Percentiles rank a stretch among this genome's conserved stretches.
phyloP scores from a whole-genome alignment of 495 filamentous ascomycete genomes.

The Penicillium atrosanguineum region DNA sequence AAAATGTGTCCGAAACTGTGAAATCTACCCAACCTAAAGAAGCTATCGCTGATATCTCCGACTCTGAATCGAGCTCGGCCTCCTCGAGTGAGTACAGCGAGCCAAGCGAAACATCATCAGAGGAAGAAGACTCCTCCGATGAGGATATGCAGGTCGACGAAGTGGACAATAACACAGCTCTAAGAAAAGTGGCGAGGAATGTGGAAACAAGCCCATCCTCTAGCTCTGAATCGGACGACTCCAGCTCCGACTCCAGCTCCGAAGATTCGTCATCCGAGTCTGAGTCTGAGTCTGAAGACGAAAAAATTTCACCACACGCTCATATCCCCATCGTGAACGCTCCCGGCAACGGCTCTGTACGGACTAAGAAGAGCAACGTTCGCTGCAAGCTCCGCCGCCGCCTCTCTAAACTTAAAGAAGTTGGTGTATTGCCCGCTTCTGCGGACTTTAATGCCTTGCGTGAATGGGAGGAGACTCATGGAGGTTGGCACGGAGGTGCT shows the following conservation, averaged over 20 bases:
- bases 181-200: too few relatives aligned
- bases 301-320: constrained; percentile 2
- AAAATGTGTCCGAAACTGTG: constrained; percentile 5
- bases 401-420: constrained; percentile 47
- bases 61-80: constrained; percentile 14
- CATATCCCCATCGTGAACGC: constrained; percentile 18
- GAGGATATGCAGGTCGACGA: constrained; percentile 9
- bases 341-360: constrained; percentile 43
- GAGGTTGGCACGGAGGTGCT: constrained; percentile 16
- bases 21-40: not conserved
- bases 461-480: constrained; percentile 32
- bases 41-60: not conserved
- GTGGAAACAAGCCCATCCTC: too few relatives aligned
- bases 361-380: constrained; percentile 55
- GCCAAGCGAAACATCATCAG: not conserved
- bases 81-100: constrained; percentile 6
- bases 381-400: constrained; percentile 48
- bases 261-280: constrained; percentile 10
- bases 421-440: constrained; percentile 45
- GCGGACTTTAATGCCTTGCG: constrained; percentile 49
- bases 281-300: constrained; percentile 32
- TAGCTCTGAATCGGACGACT: not conserved
- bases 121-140: constrained; percentile 20
- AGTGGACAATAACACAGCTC: too few relatives aligned
- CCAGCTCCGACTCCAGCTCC: constrained; percentile 31